Conservation (phyloP, 2,329 filamentous ascomycete genomes). For the Aaosphaeria arxii region DNA sequence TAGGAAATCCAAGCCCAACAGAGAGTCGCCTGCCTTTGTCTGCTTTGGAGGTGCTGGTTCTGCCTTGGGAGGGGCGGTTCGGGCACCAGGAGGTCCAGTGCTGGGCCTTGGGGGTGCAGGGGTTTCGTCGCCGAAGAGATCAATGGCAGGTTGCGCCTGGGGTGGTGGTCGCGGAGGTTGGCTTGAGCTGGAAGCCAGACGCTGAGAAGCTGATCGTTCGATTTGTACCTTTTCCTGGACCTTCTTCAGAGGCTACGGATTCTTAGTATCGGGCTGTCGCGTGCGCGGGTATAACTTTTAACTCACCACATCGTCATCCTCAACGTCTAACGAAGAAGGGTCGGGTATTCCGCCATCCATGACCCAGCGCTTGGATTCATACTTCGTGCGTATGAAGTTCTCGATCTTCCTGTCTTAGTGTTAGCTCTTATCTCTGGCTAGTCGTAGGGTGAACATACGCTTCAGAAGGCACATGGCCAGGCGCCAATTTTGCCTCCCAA, state of each 20-base stretch:
- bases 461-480: constrained; percentile 90
- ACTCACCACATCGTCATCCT: constrained; percentile 76
- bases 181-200: constrained; percentile 37
- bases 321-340: constrained; percentile 78
- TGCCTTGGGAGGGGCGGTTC: constrained; percentile 61
- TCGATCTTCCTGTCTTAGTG: constrained; percentile 72
- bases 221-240: constrained; percentile 70
- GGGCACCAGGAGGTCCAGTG: constrained; percentile 62
- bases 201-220: constrained; percentile 57
- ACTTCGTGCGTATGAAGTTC: constrained; percentile 99
- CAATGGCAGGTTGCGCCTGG: constrained; percentile 53
- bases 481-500: constrained; percentile 92
- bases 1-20: constrained; percentile 91
- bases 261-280: too few species aligned
- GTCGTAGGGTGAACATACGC: constrained; percentile 46
- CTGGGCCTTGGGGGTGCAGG: constrained; percentile 65
- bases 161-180: constrained; percentile 17
- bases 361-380: constrained; percentile 98
- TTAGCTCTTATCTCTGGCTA: constrained; percentile 1
- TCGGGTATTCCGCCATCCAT: constrained; percentile 97
- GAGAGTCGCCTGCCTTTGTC: constrained; percentile 76
- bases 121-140: constrained; percentile 76
- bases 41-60: constrained; percentile 58
- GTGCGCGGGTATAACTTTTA: constrained; percentile 13
- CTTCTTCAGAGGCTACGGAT: constrained; percentile 59